Base-by-base conservation (phyloP, 805 yeast species). In the Kockiozyma suomiensis region DNA sequence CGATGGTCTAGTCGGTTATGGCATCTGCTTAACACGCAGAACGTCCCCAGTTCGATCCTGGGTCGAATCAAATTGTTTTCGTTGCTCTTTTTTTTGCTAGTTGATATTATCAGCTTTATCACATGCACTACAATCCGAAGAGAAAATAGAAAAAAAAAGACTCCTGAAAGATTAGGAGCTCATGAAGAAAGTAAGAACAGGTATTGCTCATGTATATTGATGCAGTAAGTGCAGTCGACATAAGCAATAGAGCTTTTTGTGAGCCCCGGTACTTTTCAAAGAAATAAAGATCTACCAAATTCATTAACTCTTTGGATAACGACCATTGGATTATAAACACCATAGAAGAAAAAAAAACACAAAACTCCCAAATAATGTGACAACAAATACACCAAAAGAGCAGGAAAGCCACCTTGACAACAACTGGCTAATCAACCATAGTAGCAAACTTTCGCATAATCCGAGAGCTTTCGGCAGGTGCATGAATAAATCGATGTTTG, bases 1-100 rank as follows among this genome's bases (percentile, higher is more conserved):
- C 85, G 87, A 91, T 91, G 97, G 97, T 91, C 97, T 91, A 91
- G 97, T 92, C 79, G 97, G 97, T 91, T 85, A 91, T 92, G 97
- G 96, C 97, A 89, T 90, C 94, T 91, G 97, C 97, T 90, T 92
- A 91, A 92, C 97, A 92, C 97, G 97, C 97, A 90, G 96, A 89
- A 89, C 92, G 97, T 93, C 97, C 97, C 97, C 97, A 91, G 97
- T 92, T 93, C 97, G 97, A 92, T 90, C 97, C 98, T 92, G 98
- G 97, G 97, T 92, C 88, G 86, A 90, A 87, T 90, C 97, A 91
- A 68, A 74, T 73, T 73, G 78, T 77, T 75, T 69, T 68, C 70
- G 55, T 61, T 57, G 62, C 4, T n/a, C 17, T 38, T 13, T 38
- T 38, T 38, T 38, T 38, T 12, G 2, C 19, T 13, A n/a, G 42